Evolutionary conservation across 257 asterid genomes (phyloP).

Genomic region (Scutellaria baicalensis): DNA sequence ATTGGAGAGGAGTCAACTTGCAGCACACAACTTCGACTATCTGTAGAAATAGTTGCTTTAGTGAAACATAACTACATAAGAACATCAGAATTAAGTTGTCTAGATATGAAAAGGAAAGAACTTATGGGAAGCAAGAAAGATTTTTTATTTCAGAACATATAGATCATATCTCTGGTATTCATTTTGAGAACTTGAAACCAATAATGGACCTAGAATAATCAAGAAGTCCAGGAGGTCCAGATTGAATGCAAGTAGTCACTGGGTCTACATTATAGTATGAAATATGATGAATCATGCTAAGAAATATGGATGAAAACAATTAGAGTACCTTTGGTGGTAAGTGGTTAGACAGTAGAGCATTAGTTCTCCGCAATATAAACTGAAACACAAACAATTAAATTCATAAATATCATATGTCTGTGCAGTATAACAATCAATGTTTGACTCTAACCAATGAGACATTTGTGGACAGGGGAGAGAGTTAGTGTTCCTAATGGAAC

Average conservation of each 20-base stretch:
- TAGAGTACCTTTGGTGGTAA: conserved; percentile 91
- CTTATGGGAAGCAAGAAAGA: neutral
- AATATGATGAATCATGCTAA: neutral
- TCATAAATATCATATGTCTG: conserved; percentile 12
- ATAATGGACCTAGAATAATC: neutral
- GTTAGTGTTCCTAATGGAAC: conserved; percentile 6
- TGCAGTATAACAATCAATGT: neutral
- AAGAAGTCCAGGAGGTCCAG: neutral
- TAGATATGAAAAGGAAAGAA: conserved; percentile 1
- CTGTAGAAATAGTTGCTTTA: conserved; percentile 32
- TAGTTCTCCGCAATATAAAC: conserved; percentile 97
- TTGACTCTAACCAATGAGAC: conserved; percentile 1
- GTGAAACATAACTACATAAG: conserved; percentile 6
- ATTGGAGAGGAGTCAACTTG: conserved; percentile 86
- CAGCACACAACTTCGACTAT: conserved; percentile 92
- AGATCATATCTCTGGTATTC: neutral
- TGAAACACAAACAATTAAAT: conserved; percentile 31
- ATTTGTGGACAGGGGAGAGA: conserved; percentile 7
- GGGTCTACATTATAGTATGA: neutral
- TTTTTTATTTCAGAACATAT: neutral
- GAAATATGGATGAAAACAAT: neutral
- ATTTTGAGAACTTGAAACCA: neutral
- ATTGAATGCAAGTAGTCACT: neutral
- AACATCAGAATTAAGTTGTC: neutral
- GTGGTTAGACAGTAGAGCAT: conserved; percentile 89